phyloP scores from a whole-genome alignment of 1,284 basidiomycete species.

The Trichosporon asahii region DNA sequence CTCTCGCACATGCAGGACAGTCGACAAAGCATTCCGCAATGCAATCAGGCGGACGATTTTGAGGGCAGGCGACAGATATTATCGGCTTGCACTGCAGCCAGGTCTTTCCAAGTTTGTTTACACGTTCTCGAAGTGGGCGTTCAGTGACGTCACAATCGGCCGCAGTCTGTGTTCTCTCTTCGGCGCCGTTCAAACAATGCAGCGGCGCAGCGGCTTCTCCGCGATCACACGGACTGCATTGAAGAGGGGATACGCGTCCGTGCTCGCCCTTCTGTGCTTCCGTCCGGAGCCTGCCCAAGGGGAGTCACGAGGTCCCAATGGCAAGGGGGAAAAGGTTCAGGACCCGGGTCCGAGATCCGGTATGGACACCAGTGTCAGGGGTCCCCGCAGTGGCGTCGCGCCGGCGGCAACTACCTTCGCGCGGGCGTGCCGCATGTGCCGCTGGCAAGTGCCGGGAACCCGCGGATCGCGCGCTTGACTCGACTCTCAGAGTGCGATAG shows the following conservation, averaged over 20 bases:
- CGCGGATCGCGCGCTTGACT: background rate
- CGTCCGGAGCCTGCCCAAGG: background rate
- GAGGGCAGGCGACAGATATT: too few species aligned
- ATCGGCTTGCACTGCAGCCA: too few species aligned
- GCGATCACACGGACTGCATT: too few species aligned
- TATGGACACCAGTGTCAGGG: background rate
- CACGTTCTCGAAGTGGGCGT: background rate
- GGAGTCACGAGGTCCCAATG: background rate
- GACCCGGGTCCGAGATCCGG: background rate
- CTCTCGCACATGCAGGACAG: too few species aligned
- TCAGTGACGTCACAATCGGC: background rate
- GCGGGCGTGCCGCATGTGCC: background rate
- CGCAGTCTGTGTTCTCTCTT: background rate
- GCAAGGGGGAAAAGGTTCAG: background rate
- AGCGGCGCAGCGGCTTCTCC: background rate
- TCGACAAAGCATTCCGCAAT: too few species aligned
- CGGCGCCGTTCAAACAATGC: background rate
- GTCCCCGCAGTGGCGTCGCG: background rate
- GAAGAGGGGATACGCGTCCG: background rate
- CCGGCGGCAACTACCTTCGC: background rate
- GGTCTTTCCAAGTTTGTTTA: background rate
- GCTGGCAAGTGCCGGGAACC: constrained; percentile 2
- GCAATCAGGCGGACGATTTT: too few species aligned
- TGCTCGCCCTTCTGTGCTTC: background rate
- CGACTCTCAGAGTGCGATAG: background rate